Percentiles rank a stretch among this genome's conserved stretches.
These are phyloP conservation scores for Ustulina deusta DNA, from an alignment of 2,329 filamentous ascomycete species.

Conservation along the genomic window DNA sequence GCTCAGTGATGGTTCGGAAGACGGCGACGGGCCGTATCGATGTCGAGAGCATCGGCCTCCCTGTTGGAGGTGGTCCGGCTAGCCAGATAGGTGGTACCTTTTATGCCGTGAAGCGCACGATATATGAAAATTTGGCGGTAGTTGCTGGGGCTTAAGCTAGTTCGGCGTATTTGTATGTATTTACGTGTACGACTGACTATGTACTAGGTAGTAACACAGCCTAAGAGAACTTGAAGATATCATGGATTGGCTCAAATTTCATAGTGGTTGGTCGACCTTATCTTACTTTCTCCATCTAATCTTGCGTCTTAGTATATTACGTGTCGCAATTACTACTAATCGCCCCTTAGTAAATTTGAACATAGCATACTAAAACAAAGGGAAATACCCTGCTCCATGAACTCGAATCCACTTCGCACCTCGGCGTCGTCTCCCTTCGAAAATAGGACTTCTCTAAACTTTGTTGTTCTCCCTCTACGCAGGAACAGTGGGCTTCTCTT, in stretches of 20 bases:
- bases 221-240: background rate
- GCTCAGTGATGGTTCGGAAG: constrained; percentile 88
- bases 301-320: too few species aligned
- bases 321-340: too few species aligned
- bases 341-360: too few species aligned
- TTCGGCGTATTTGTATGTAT: constrained; percentile 12
- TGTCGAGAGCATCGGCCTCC: constrained; percentile 79
- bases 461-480: too few species aligned
- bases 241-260: background rate
- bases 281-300: too few species aligned
- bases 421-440: too few species aligned
- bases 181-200: constrained; percentile 29
- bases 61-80: constrained; percentile 56
- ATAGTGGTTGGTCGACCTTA: background rate
- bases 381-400: too few species aligned
- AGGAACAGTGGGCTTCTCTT: too few species aligned
- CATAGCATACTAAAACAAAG: too few species aligned
- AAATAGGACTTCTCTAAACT: too few species aligned
- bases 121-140: constrained; percentile 93
- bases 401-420: too few species aligned
- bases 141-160: constrained; percentile 75
- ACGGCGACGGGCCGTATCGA: constrained; percentile 87
- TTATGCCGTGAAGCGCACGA: constrained; percentile 87
- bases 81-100: constrained; percentile 74
- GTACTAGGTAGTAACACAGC: constrained; percentile 30